Conservation (phyloP, 2,329 filamentous ascomycete genomes). For the Arthroderma sp. region DNA sequence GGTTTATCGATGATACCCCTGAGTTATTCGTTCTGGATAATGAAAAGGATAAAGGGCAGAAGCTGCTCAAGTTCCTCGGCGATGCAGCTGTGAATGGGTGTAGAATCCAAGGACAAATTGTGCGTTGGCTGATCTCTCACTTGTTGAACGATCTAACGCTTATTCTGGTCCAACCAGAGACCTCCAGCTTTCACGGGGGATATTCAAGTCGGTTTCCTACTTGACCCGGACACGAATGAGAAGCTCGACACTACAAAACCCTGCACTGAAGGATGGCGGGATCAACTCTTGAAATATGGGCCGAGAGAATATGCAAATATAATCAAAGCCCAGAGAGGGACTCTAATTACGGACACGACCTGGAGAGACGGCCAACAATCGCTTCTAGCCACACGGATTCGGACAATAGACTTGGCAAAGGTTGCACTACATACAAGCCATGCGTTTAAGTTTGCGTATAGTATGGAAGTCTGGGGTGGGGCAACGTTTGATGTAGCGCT, state of each 20-base stretch:
- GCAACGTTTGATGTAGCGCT: conserved; percentile 98
- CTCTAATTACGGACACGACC: conserved; percentile 95
- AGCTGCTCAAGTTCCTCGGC: conserved; percentile 85
- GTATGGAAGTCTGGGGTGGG: conserved; percentile 95
- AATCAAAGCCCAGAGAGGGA: conserved; percentile 84
- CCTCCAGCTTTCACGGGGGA: conserved; percentile 86
- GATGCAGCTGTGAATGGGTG: conserved; percentile 96
- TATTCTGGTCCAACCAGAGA: too few species aligned
- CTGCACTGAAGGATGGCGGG: conserved; percentile 76
- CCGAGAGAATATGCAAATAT: conserved; percentile 90
- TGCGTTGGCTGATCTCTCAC: conserved; percentile 21
- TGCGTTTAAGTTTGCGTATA: conserved; percentile 81
- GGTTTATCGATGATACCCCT: conserved; percentile 98
- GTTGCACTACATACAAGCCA: conserved; percentile 95
- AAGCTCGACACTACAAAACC: conserved; percentile 63
- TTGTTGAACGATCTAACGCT: too few species aligned
- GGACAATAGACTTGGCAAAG: conserved; percentile 86
- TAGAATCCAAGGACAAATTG: conserved; percentile 96
- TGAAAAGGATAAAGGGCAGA: conserved; percentile 96
- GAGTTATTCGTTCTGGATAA: conserved; percentile 86
- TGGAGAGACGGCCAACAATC: conserved; percentile 99
- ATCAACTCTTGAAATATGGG: conserved; percentile 73
- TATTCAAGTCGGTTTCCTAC: conserved; percentile 70
- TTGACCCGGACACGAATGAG: conserved; percentile 57
- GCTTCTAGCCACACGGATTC: conserved; percentile 83